Percentiles rank a stretch among this genome's conserved stretches.
phyloP scores from a whole-genome alignment of 139 green algal genomes.

The Closterium sp. region DNA sequence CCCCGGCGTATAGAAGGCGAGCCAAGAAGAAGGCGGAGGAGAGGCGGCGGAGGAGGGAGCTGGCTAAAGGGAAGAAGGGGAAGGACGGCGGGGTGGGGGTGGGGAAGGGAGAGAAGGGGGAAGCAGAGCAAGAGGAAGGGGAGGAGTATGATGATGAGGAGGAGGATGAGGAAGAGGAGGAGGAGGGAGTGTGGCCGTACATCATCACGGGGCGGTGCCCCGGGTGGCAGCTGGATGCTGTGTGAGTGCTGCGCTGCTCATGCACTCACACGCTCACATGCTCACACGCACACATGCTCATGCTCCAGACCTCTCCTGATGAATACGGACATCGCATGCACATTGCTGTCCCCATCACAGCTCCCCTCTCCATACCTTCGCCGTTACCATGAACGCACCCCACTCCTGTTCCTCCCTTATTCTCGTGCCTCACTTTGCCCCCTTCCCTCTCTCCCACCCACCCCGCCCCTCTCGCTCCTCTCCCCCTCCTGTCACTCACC shows the following conservation, averaged over 20 bases:
- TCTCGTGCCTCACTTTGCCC: not conserved
- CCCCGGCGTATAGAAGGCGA: not conserved
- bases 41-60: not conserved
- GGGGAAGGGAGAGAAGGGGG: not conserved
- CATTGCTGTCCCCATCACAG: too few relatives aligned
- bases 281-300: too few relatives aligned
- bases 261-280: not conserved
- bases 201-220: not conserved
- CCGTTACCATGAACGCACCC: too few relatives aligned
- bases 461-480: not conserved
- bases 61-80: conserved; percentile 1
- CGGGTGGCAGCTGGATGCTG: not conserved
- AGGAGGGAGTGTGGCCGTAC: conserved; percentile 16
- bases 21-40: not conserved
- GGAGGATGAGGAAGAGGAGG: not conserved
- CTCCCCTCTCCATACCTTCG: too few relatives aligned
- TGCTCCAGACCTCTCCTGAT: too few relatives aligned
- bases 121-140: not conserved
- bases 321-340: too few relatives aligned
- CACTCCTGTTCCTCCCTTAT: too few relatives aligned
- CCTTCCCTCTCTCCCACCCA: not conserved
- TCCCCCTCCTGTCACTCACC: not conserved
- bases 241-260: not conserved
- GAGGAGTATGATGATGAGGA: not conserved
- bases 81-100: not conserved